Percentiles rank a stretch among this genome's conserved stretches.
Evolutionary conservation across 1,284 basidiomycete species (phyloP).

Genomic region (Takashimella koratensis): DNA sequence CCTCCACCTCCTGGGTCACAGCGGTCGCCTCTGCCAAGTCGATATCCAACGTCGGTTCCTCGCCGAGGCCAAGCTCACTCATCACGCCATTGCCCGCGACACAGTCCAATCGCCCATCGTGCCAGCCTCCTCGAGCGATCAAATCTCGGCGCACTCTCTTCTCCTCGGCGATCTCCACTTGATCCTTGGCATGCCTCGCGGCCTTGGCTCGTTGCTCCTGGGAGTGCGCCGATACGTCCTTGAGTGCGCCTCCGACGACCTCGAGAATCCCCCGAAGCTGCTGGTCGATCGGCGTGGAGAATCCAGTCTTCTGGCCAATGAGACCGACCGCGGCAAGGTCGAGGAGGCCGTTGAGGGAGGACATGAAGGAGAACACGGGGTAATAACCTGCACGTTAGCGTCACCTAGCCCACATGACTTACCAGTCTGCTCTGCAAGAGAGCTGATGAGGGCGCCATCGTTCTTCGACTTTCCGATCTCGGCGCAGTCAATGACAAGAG

Average conservation of each 20-base stretch:
- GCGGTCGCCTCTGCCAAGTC: conserved; percentile 38
- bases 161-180: conserved; percentile 22
- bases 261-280: conserved; percentile 85
- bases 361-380: conserved; percentile 85
- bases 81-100: conserved; percentile 78
- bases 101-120: conserved; percentile 74
- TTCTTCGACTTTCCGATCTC: conserved; percentile 68
- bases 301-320: conserved; percentile 93
- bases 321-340: conserved; percentile 90
- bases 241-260: conserved; percentile 69
- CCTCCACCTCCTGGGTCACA: conserved; percentile 13
- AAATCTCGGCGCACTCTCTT: conserved; percentile 44
- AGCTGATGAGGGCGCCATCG: conserved; percentile 66
- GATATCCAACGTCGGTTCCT: conserved; percentile 56
- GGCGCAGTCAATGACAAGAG: conserved; percentile 75
- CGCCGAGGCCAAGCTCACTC: conserved; percentile 74
- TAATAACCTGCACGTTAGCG: conserved; percentile 56
- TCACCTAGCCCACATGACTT: conserved; percentile 20
- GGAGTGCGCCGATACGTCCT: conserved; percentile 53
- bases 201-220: conserved; percentile 50
- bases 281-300: conserved; percentile 75
- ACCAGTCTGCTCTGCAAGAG: conserved; percentile 75
- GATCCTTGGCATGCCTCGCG: conserved; percentile 24
- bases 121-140: conserved; percentile 63
- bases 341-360: conserved; percentile 77